Evolutionary conservation across 345 rosid genomes (phyloP).

Genomic region (Noccaea bulbosa): DNA sequence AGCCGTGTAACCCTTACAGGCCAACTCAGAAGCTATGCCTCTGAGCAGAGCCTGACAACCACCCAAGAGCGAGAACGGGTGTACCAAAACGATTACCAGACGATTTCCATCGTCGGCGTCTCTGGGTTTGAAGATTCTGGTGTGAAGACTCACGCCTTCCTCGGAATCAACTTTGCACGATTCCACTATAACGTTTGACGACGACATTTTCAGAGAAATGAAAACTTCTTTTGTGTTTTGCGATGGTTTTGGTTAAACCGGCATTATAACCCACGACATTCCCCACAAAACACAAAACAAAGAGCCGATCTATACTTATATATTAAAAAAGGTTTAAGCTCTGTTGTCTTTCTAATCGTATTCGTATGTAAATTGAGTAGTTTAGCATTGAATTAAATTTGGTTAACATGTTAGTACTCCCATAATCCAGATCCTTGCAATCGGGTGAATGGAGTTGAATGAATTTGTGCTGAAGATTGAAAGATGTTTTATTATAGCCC

Average conservation of each 20-base stretch:
- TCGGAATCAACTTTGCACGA: slow-evolving; percentile 58
- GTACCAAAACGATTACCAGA: slow-evolving; percentile 76
- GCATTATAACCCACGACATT: not conserved
- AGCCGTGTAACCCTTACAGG: slow-evolving; percentile 59
- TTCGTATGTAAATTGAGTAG: no score
- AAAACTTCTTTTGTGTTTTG: not conserved
- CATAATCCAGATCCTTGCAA: no score
- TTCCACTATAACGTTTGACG: slow-evolving; percentile 55
- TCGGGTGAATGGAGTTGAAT: no score
- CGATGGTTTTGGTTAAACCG: not conserved
- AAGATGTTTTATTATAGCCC: no score
- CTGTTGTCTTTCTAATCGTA: no score
- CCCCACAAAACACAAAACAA: not conserved
- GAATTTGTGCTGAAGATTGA: no score
- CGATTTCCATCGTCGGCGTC: slow-evolving; percentile 35
- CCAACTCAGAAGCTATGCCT: slow-evolving; percentile 76
- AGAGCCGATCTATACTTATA: not conserved
- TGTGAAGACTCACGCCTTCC: slow-evolving; percentile 58
- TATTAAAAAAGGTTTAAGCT: no score
- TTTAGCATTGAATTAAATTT: no score
- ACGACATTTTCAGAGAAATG: slow-evolving; percentile 48
- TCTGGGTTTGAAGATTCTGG: slow-evolving; percentile 66
- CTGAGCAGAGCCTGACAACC: slow-evolving; percentile 76
- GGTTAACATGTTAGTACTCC: no score
- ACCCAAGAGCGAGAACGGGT: slow-evolving; percentile 84